Conservation (phyloP, 2,329 filamentous ascomycete genomes). For the Cladophialophora chaetospira region DNA sequence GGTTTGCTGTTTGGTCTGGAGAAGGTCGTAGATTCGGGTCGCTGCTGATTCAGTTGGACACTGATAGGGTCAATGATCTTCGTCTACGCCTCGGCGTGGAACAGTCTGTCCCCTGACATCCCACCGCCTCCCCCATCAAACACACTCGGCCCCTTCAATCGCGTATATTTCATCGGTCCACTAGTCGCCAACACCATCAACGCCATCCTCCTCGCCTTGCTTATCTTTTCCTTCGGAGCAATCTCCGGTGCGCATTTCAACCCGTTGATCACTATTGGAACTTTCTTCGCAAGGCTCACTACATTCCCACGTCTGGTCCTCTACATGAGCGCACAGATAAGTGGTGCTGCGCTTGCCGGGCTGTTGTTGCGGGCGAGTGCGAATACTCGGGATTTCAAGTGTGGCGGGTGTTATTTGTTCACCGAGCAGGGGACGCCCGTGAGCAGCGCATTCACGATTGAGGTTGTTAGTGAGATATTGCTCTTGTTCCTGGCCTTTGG, state of each 20-base stretch:
- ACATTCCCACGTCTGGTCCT: slow-evolving; percentile 52
- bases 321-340: slow-evolving; percentile 50
- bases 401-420: slow-evolving; percentile 46
- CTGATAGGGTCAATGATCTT: slow-evolving; percentile 32
- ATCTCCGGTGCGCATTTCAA: slow-evolving; percentile 57
- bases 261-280: slow-evolving; percentile 56
- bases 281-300: slow-evolving; percentile 54
- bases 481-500: slow-evolving; percentile 55
- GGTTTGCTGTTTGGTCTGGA: no score
- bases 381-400: slow-evolving; percentile 38
- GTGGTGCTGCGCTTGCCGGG: slow-evolving; percentile 50
- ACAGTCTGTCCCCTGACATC: slow-evolving; percentile 20
- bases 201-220: slow-evolving; percentile 46
- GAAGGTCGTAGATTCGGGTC: no score
- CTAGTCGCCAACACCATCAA: slow-evolving; percentile 45
- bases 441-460: slow-evolving; percentile 50
- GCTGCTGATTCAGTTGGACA: neutral
- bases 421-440: slow-evolving; percentile 38
- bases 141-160: slow-evolving; percentile 36
- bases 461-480: slow-evolving; percentile 50
- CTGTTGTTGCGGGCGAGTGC: slow-evolving; percentile 44
- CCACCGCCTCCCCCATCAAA: slow-evolving; percentile 21
- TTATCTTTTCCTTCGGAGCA: slow-evolving; percentile 54
- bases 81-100: slow-evolving; percentile 34
- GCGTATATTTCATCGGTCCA: slow-evolving; percentile 36